Base-by-base conservation (phyloP, 2,329 filamentous ascomycete species). In the Lecanicillium sp. region DNA sequence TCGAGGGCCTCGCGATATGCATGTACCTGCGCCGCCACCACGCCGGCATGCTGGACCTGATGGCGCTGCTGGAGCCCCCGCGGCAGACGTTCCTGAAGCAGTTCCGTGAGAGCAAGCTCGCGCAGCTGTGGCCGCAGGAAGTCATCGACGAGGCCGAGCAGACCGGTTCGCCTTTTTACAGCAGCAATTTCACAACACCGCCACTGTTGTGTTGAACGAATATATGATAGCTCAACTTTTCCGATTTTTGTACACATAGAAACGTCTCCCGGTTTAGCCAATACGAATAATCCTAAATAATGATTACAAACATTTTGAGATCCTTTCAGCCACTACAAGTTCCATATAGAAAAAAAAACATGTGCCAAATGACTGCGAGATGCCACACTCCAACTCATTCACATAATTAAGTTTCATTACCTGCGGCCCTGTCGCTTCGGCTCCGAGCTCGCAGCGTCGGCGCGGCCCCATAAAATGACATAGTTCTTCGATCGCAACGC, bases 1-100 rank as follows among this genome's bases (percentile, higher is more conserved):
- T 76, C 3, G 71, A 76, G 54, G 70, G 70, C 30, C 63, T 67
- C 40, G 67, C 72, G 4, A 74, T 76, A n/a, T 73, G 62, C 33
- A 46, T 58, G 30, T 62, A 59, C 39, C 32, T 63, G 21, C 55
- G 59, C 39, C 21, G 39, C 5, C 12, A 38, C 24, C 39, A 45
- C 42, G 21, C 14, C 14, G 42, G 43, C 17, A 35, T 43, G 30
- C 8, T 11, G 24, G 39, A 39, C 9, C 24, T 44, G 27, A 21
- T 44, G 2, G 8, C 11, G 23, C 35, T 49, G 24, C 19, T 49
- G 35, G 44, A 46, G 33, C 35, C 32, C 11, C 44, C 44, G 19
- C 17, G 35, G 44, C 44, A 46, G 26, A 24, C 44, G 44, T 26
- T 46, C 23, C 32, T 46, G 23, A 19, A 11, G 33, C 35, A 30